phyloP scores from a whole-genome alignment of 495 filamentous ascomycete genomes.

The Penicillium steckii region DNA sequence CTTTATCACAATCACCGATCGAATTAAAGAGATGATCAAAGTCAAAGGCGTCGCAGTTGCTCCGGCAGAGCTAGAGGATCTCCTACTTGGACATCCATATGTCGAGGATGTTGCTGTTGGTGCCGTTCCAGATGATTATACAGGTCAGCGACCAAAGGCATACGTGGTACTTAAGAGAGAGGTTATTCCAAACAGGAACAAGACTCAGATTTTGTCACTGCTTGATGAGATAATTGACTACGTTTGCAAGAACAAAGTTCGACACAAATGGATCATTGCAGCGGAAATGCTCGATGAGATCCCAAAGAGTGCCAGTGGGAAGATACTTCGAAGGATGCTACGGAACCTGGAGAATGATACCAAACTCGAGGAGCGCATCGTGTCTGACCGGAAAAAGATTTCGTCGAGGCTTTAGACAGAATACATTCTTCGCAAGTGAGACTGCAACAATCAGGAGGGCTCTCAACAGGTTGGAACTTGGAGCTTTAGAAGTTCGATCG shows the following conservation, averaged over 20 bases:
- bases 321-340: conserved; percentile 62
- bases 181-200: conserved; percentile 14
- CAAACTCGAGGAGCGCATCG: conserved; percentile 21
- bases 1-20: conserved; percentile 61
- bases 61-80: conserved; percentile 67
- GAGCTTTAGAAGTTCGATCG: no score
- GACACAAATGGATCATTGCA: conserved; percentile 66
- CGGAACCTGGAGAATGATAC: conserved; percentile 34
- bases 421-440: no score
- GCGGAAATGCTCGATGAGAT: conserved; percentile 62
- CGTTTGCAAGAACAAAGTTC: conserved; percentile 60
- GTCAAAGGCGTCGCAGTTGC: conserved; percentile 71
- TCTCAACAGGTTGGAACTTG: no score
- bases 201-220: conserved; percentile 22
- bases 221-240: conserved; percentile 48
- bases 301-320: conserved; percentile 67
- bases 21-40: conserved; percentile 77
- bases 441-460: no score
- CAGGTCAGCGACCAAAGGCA: conserved; percentile 65
- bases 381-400: conserved; percentile 28
- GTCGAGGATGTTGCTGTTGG: conserved; percentile 62
- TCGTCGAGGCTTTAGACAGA: not conserved
- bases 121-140: conserved; percentile 55
- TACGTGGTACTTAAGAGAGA: conserved; percentile 53
- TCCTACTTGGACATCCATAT: conserved; percentile 54